A percentile compares a stretch with the other conserved stretches of the same genome.
These are phyloP conservation scores for Berberis vulgaris DNA, from an alignment of 164 flowering plant species.

Conservation along the genomic window DNA sequence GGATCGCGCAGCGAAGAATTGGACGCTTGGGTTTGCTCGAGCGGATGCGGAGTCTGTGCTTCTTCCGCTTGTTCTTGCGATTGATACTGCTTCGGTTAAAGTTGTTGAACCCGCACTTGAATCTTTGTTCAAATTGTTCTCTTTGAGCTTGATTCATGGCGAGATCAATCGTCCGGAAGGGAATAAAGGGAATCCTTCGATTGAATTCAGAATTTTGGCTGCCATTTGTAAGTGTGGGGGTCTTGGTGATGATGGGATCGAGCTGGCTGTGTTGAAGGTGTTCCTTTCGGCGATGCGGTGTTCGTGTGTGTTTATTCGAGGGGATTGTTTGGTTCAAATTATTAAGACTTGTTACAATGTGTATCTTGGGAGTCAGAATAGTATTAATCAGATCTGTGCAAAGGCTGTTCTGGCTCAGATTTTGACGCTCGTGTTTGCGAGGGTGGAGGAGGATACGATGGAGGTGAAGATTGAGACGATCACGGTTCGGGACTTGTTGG, in stretches of 20 bases:
- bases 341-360: conserved; percentile 84
- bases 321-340: conserved; percentile 57
- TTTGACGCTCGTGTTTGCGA: conserved; percentile 55
- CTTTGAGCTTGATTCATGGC: conserved; percentile 48
- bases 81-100: conserved; percentile 60
- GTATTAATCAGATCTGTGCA: conserved; percentile 92
- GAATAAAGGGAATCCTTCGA: conserved; percentile 7
- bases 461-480: conserved; percentile 34
- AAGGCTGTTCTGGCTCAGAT: conserved; percentile 89
- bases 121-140: conserved; percentile 47
- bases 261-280: conserved; percentile 53
- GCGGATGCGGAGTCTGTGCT: conserved; percentile 54
- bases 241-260: conserved; percentile 64
- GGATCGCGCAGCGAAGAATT: neutral
- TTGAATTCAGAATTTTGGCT: conserved; percentile 37
- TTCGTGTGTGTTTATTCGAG: conserved; percentile 43
- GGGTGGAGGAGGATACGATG: conserved; percentile 71
- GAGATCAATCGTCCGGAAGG: conserved; percentile 28
- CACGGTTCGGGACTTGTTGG: conserved; percentile 57
- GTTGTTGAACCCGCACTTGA: conserved; percentile 87
- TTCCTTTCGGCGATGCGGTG: conserved; percentile 60
- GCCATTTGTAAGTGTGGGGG: conserved; percentile 49
- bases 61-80: conserved; percentile 62
- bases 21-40: conserved; percentile 39
- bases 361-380: conserved; percentile 70